Evolutionary conservation across 2,329 filamentous ascomycete species (phyloP).

Genomic region (Fusarium oxysporum): DNA sequence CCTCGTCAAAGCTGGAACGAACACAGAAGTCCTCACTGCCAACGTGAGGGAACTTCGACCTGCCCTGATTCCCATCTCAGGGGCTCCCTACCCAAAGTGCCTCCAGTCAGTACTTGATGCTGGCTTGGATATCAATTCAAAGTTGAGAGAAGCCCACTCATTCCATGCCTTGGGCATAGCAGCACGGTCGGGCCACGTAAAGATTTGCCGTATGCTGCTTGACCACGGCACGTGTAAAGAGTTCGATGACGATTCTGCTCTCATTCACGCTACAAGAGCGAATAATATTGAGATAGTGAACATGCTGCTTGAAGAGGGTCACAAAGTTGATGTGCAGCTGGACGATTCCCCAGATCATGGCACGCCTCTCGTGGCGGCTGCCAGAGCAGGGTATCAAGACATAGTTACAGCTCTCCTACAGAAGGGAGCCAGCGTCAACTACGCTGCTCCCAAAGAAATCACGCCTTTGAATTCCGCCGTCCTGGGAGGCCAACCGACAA

Average conservation of each 20-base stretch:
- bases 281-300: background rate
- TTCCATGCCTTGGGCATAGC: background rate
- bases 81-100: background rate
- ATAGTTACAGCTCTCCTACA: background rate
- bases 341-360: background rate
- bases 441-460: fast-evolving
- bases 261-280: background rate
- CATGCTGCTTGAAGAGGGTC: background rate
- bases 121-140: background rate
- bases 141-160: background rate
- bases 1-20: background rate
- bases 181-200: fast-evolving
- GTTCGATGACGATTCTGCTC: background rate
- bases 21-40: background rate
- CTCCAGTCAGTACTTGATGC: background rate
- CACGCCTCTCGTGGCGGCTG: background rate
- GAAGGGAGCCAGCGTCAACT: background rate
- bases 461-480: background rate
- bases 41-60: background rate
- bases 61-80: background rate
- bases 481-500: background rate
- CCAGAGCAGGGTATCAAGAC: background rate
- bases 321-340: background rate
- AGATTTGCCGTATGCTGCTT: background rate
- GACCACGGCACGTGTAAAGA: background rate